Percentiles rank a stretch among this genome's conserved stretches.
phyloP scores from a whole-genome alignment of 495 filamentous ascomycete genomes.

The Lophiotrema nucula region DNA sequence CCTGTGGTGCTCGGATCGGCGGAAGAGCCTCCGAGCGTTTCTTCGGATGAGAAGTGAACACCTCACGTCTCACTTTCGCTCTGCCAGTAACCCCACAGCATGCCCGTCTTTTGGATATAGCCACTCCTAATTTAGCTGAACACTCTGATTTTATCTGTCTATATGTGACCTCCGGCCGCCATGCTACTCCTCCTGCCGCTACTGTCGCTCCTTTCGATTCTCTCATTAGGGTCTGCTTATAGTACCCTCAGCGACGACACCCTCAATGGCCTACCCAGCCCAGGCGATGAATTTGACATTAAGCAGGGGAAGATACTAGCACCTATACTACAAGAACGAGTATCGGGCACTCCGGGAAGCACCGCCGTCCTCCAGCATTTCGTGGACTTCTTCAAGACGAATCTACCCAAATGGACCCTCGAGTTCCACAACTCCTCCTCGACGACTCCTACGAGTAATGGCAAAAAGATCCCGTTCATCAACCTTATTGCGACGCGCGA shows the following conservation, averaged over 20 bases:
- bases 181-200: conserved; percentile 8
- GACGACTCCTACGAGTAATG: conserved; percentile 71
- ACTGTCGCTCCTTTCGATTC: conserved; percentile 8
- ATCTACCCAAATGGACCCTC: conserved; percentile 76
- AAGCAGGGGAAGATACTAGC: conserved; percentile 69
- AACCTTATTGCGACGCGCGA: conserved; percentile 91
- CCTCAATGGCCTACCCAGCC: conserved; percentile 64
- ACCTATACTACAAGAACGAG: conserved; percentile 85
- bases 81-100: neutral
- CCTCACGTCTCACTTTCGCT: neutral
- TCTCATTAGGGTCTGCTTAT: conserved; percentile 57
- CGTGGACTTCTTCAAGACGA: conserved; percentile 68
- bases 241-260: conserved; percentile 70
- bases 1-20: neutral
- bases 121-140: neutral
- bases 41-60: neutral
- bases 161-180: neutral
- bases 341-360: conserved; percentile 80
- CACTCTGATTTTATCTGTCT: neutral
- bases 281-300: conserved; percentile 79
- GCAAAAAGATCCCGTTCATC: conserved; percentile 73
- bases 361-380: conserved; percentile 76
- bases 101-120: neutral
- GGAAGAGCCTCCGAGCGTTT: neutral
- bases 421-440: conserved; percentile 84